Evolutionary conservation across 2,329 filamentous ascomycete species (phyloP), one percentile per base, ranked within the genome.

Genomic region (Ophiosphaerella korrae): DNA sequence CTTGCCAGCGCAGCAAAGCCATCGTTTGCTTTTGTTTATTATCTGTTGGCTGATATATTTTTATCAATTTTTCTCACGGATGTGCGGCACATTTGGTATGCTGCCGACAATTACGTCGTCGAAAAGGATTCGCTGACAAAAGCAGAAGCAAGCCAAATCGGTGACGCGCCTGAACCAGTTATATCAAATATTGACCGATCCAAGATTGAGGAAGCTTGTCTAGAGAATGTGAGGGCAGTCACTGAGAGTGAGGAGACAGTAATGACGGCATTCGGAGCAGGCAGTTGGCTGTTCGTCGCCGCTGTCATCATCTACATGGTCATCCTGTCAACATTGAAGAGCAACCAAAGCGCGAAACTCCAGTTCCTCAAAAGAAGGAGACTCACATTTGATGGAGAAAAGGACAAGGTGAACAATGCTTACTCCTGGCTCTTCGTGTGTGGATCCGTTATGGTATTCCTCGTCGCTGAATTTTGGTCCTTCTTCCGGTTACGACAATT

Each of bases 21-120:
- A 42, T 5, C 52, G 50, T 38, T 55, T 53, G 45, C 33, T 48
- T 18, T 44, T 53, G 14, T 55, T 58, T 7, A 48, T 60, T 2
- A 9, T 55, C 11, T 64, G 59, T 31, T 60, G 55, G 54, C 38
- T 55, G 6, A 29, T 59, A 13, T 53, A 50, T 1, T 52, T 65
- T 24, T 63, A 53, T 45, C 53, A 62, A 1, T 63, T 66, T 33
- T 50, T 60, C 12, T 57, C 50, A 24, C 55, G 53, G 3, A 61
- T 58, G 51, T 45, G 49, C 35, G 55, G 46, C 2, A 57, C 51
- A 7, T 60, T 55, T 26, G 54, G 60, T 55, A 46, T 36, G 37
- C 23, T 34, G 18, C 5, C 33, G 9, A 40, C 13, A n/a, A 7
- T 24, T 9, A 13, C 9, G 5, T 12, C 5, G 5, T 13, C 5